Evolutionary conservation across 345 rosid species (phyloP), one percentile per base, ranked within the genome.

Genomic region (Arabidopsis arenosa): DNA sequence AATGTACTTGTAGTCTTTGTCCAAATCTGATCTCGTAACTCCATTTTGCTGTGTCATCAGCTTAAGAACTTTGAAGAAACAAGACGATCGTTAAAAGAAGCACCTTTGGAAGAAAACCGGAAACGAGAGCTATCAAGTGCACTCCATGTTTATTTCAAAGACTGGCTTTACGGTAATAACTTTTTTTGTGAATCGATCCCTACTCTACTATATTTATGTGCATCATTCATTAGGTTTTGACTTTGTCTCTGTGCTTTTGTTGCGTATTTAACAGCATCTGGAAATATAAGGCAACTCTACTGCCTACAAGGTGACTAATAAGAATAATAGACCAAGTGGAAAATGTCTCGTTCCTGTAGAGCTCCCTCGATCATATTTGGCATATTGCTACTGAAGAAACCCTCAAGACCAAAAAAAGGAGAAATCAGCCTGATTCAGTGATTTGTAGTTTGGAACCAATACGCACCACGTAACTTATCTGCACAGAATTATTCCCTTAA

Each of bases 281-380:
- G 99, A 72, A 96, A 96, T 80, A 86, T 96, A 78, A 96, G 99
- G 60, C 99, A 96, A 82, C 98, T 96, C 63, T 96, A 96, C 86
- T 91, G 99, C 84, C 89, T 96, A 47, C 99, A 93, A 85, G 89
- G 97, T 37, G 99, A 96, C 66, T 91, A 72, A 86, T 75, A 54
- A 35, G 63, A 36, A 40, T 2, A 76, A 67, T 13, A 41, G 59
- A 30, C 21, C n/a, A 62, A 47, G 47, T 47, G 75, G 66, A 74
- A 35, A 39, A 35, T 47, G 70, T 60, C 74, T 66, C 33, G 63
- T 72, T 53, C 64, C 14, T 78, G 70, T 67, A 73, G 74, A 73
- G 75, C 53, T 68, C 74, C 55, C 45, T 53, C 52, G 32, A 57
- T 78, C 68, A 57, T 72, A 55, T 72, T 49, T 72, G 77, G 76